Conservation (phyloP, 2,329 filamentous ascomycete species). For the Zelopaecilomyces penicillatus region DNA sequence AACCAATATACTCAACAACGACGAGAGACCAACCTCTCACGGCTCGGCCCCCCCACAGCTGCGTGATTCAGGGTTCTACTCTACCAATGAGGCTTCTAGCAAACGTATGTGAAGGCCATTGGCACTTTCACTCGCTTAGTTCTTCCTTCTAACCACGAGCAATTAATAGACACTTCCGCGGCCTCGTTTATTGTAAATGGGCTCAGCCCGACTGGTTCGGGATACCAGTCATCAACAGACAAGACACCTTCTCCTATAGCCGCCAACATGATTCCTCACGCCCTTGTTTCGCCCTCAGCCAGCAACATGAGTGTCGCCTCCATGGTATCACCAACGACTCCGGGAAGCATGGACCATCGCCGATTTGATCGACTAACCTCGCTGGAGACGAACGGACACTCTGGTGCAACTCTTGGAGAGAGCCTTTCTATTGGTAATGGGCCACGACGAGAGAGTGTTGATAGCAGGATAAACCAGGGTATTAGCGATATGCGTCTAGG, state of each 20-base stretch:
- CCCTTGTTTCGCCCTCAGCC: conserved; percentile 46
- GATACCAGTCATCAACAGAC: conserved; percentile 44
- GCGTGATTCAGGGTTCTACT: conserved; percentile 36
- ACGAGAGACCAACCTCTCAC: conserved; percentile 20
- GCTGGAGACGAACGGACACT: conserved; percentile 23
- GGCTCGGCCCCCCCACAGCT: conserved; percentile 23
- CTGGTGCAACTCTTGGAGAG: conserved; percentile 23
- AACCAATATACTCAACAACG: conserved; percentile 30
- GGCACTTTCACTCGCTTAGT: conserved; percentile 2
- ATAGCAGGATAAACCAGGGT: conserved; percentile 67
- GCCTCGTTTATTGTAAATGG: conserved; percentile 31
- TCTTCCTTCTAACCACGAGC: conserved; percentile 8
- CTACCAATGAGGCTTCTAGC: conserved; percentile 34
- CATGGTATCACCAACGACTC: conserved; percentile 53
- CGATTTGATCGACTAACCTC: conserved; percentile 35
- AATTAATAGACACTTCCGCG: conserved; percentile 27
- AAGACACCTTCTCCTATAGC: conserved; percentile 56
- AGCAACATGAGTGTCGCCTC: conserved; percentile 59
- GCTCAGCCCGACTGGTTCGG: conserved; percentile 34
- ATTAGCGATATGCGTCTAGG: conserved; percentile 63
- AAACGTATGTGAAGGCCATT: conserved; percentile 26
- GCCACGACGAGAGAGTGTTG: conserved; percentile 67
- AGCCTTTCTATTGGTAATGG: conserved; percentile 32
- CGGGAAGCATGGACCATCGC: conserved; percentile 33
- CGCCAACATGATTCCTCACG: conserved; percentile 40